Evolutionary conservation across 176 grass and related monocot species (phyloP), one percentile per base, ranked within the genome.

Genomic region (Bonia amplexicaulis): DNA sequence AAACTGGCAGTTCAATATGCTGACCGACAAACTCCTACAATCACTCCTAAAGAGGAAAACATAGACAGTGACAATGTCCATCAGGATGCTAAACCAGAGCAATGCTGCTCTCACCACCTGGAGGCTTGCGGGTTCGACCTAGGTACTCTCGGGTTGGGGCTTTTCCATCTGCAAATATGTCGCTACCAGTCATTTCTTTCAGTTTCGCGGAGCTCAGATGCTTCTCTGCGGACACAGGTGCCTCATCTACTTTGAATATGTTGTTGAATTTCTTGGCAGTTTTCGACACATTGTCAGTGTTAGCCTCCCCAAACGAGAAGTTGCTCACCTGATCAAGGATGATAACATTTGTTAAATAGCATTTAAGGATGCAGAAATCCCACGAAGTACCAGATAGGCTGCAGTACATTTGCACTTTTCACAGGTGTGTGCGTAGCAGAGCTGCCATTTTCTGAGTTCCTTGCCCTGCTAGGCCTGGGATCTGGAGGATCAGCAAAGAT

Each of bases 21-120:
- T 6, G 45, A 80, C 66, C 17, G 22, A 74, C 15, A 80, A 80
- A 73, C 77, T 69, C 13, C 66, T 84, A 77, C 49, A 7, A 69
- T 77, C n/a, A 48, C 61, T 66, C 55, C 71, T 74, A 80, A 69
- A 15, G 53, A 70, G 54, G 52, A 61, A 51, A 23, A 64, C 77
- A 54, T 23, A 35, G 63, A 22, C 20, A 20, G 22, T 9, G 23
- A 25, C 33, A 25, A 22, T 54, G 64, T 61, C 82, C 82, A 33
- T 76, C 52, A 51, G 44, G 76, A 66, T 69, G 80, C 81, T 89
- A 97, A 90, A 94, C 70, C 77, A 97, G 81, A 1, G 92, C 74
- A 62, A 97, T 97, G 90, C 88, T 97, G 92, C 92, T 97, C 46
- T 89, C 92, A 1, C 94, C 94, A 45, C 94, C 94, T 1, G 94